Base-by-base conservation (phyloP, 352 stramenopile species). In the Pythium volutum region DNA sequence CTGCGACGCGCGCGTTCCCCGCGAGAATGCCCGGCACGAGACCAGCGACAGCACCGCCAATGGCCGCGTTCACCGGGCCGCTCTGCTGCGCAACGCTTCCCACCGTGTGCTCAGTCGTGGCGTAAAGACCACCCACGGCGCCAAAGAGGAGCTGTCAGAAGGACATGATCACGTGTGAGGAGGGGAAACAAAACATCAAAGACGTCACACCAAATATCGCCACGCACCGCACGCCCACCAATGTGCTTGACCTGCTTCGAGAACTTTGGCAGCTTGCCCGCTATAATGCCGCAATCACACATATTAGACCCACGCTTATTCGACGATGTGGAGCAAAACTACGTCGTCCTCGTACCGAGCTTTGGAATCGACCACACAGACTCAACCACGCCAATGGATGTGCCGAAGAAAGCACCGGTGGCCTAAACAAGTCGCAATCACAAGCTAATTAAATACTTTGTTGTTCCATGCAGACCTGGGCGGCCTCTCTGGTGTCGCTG, bases 361-460 rank as follows among this genome's bases (percentile, higher is more conserved):
- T 91, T 91, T 29, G 87, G 87, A 60, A 95, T 93, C 53, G 76
- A 75, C 87, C 87, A 95, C 41, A 95, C 87, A 4, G 87, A 92
- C 74, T 95, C 84, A 31, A 94, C 66, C 22, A 83, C 86, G 59
- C 87, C 87, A 41, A 77, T 62, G 59, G 83, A 75, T 4, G 77
- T 71, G 56, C 87, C 87, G 57, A 90, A 91, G 65, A 94, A 92
- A 31, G 82, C 84, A 41, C 87, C 87, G 2, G 77, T 81, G 47
- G 69, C 79, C 84, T 93, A 62, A 23, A 34, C 12, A 47, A 34
- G 18, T 50, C 12, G 48, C 48, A 41, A 45, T 50, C 20, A 34
- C n/a, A 15, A 12, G 1, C 27, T 50, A 50, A 15, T 43, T 15
- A 43, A n/a, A 20, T 20, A 43, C 36, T 22, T 43, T 20, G 14